A percentile compares a stretch with the other conserved stretches of the same genome.
Evolutionary conservation across 2,329 filamentous ascomycete genomes (phyloP).

Genomic region (Fusarium mexicanum): DNA sequence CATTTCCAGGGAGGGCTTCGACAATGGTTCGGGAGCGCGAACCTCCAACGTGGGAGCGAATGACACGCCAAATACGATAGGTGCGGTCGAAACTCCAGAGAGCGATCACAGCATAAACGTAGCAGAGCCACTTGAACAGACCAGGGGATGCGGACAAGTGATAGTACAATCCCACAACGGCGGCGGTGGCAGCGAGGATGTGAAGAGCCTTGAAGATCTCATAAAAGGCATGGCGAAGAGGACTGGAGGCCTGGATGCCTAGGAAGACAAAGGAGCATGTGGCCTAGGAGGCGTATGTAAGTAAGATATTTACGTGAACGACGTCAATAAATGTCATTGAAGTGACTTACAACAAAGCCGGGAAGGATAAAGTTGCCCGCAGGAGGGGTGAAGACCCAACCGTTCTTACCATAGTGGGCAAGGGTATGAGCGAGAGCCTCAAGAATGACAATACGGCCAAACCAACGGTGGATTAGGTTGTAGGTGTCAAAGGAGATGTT

Average conservation of each 20-base stretch:
- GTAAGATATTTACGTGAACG: background rate
- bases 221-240: slow-evolving; percentile 81
- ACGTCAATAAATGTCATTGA: background rate
- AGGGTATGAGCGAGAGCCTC: slow-evolving; percentile 74
- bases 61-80: slow-evolving; percentile 66
- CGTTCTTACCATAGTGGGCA: slow-evolving; percentile 63
- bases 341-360: slow-evolving; percentile 69
- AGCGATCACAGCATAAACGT: slow-evolving; percentile 69
- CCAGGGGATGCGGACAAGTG: slow-evolving; percentile 64
- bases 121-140: slow-evolving; percentile 58
- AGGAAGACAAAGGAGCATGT: slow-evolving; percentile 70
- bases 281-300: slow-evolving; percentile 53
- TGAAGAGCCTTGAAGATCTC: slow-evolving; percentile 80
- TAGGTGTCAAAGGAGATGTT: slow-evolving; percentile 84
- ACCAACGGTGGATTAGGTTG: slow-evolving; percentile 84
- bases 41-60: slow-evolving; percentile 73
- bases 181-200: slow-evolving; percentile 68
- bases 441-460: slow-evolving; percentile 78
- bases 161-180: slow-evolving; percentile 73
- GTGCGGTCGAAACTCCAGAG: slow-evolving; percentile 74
- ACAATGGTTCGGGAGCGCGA: slow-evolving; percentile 75
- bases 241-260: slow-evolving; percentile 73
- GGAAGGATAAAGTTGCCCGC: slow-evolving; percentile 62
- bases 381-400: slow-evolving; percentile 56
- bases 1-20: slow-evolving; percentile 80